phyloP scores from a whole-genome alignment of 306 rosid genomes.

The Vachellia collinsii region DNA sequence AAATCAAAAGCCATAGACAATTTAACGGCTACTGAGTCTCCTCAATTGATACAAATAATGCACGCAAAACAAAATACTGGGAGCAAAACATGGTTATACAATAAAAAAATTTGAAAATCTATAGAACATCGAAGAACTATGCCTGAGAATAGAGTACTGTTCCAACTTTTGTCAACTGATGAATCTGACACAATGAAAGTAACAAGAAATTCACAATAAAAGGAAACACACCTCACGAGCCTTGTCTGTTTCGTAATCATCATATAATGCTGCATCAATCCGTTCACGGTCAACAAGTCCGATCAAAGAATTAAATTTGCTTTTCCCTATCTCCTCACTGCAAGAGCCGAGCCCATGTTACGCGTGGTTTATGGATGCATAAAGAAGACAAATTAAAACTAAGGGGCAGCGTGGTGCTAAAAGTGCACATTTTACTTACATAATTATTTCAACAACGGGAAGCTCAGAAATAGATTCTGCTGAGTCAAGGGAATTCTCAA shows the following conservation, averaged over 20 bases:
- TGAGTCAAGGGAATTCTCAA: constrained; percentile 90
- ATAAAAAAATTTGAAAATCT: background rate
- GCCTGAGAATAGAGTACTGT: constrained; percentile 14
- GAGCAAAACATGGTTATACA: background rate
- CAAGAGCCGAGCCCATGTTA: constrained; percentile 26
- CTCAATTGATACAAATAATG: background rate
- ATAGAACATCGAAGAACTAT: background rate
- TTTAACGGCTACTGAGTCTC: background rate
- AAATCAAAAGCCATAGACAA: background rate
- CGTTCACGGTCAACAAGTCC: constrained; percentile 94
- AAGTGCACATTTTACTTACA: constrained; percentile 48
- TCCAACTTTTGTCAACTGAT: background rate
- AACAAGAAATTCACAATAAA: constrained; percentile 18
- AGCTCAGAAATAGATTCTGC: constrained; percentile 92
- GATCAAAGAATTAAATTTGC: constrained; percentile 91
- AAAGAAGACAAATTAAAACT: background rate
- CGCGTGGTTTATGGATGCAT: constrained; percentile 16
- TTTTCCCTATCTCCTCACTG: constrained; percentile 91
- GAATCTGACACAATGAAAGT: background rate
- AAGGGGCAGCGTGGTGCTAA: background rate
- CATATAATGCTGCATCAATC: constrained; percentile 75
- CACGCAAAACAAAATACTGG: background rate
- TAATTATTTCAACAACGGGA: constrained; percentile 83
- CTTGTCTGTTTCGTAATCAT: constrained; percentile 85
- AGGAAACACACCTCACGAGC: constrained; percentile 79